Evolutionary conservation across 352 stramenopile genomes (phyloP).

Genomic region (Thalassiosira tumida): DNA sequence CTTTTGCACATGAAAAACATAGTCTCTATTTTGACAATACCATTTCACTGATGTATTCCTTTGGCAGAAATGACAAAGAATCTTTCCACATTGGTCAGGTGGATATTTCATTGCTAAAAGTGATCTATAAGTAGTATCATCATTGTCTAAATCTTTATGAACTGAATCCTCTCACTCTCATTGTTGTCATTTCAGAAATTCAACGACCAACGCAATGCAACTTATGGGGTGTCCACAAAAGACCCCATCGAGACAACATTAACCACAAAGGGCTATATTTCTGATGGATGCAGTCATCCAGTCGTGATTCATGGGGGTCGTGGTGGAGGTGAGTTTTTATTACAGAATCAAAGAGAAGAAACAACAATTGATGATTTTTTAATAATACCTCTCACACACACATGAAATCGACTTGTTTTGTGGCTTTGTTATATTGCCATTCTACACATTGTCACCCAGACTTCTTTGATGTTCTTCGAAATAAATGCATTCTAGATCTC

Average conservation of each 20-base stretch:
- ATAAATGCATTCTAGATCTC: conserved; percentile 75
- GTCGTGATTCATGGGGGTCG: conserved; percentile 70
- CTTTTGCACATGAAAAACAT: too few species aligned
- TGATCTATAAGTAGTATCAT: too few species aligned
- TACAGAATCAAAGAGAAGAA: not conserved
- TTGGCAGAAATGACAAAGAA: conserved; percentile 57
- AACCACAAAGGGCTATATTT: conserved; percentile 79
- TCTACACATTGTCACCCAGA: conserved; percentile 10
- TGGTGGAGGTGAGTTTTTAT: conserved; percentile 3
- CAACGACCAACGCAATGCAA: conserved; percentile 57
- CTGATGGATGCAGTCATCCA: conserved; percentile 67
- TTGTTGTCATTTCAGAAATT: conserved; percentile 56
- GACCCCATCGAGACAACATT: conserved; percentile 74
- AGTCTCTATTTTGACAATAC: conserved; percentile 77
- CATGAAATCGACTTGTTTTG: not conserved
- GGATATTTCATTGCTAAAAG: too few species aligned
- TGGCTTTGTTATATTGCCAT: not conserved
- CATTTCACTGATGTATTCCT: conserved; percentile 67
- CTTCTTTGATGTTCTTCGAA: conserved; percentile 77
- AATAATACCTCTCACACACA: not conserved
- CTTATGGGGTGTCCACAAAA: conserved; percentile 27
- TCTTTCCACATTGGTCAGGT: conserved; percentile 22
- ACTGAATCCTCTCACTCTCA: not conserved
- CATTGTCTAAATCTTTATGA: too few species aligned
- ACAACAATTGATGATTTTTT: not conserved